Base-by-base conservation (phyloP, 108 stramenopile species). In the Bacterosira constricta region DNA sequence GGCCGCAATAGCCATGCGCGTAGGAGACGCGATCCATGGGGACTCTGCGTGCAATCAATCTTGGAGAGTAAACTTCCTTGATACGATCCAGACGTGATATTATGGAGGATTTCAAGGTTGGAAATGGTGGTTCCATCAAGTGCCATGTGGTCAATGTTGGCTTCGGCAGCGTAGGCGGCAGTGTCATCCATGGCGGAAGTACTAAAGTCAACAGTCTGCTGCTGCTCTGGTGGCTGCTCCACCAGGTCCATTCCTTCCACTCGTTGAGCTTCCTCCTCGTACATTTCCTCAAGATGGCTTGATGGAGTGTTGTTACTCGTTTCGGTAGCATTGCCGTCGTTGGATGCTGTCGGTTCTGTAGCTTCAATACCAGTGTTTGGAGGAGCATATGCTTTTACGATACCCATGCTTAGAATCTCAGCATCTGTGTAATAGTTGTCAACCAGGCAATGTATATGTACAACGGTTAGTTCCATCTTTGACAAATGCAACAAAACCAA, bases 1-100 rank as follows among this genome's bases (percentile, higher is more conserved):
- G 99, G 99, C 7, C 95, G 82, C 20, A 96, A 84, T 42, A 99
- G 72, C 99, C 98, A 99, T 11, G 96, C 96, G 5, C 89, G 86
- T 23, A 99, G 87, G 63, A 96, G 80, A 26, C 99, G 92, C 39
- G 85, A 67, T 57, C 99, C 99, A 64, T 95, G 94, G 9, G 97
- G 90, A 41, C 94, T 98, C 62, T 88, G 85, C 71, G 95, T 96
- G 35, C 69, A 71, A 72, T 98, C 96, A 71, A 99, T 71, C 69
- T 90, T 92, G 18, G 90, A 90, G 83, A 98, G 97, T 6, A 99
- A 83, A 27, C 88, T 88, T 0, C 98, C 98, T 12, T 77, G 71
- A 30, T 58, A 83, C 69, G 85, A 93, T 82, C 83, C 68, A 66
- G 89, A 85, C 7, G 77, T 68, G 8, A 86, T 55, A 78, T 89